Percentiles rank a stretch among this genome's conserved stretches.
Conservation (phyloP, 1,284 basidiomycete species). For the Pseudozyma hubeiensis region DNA sequence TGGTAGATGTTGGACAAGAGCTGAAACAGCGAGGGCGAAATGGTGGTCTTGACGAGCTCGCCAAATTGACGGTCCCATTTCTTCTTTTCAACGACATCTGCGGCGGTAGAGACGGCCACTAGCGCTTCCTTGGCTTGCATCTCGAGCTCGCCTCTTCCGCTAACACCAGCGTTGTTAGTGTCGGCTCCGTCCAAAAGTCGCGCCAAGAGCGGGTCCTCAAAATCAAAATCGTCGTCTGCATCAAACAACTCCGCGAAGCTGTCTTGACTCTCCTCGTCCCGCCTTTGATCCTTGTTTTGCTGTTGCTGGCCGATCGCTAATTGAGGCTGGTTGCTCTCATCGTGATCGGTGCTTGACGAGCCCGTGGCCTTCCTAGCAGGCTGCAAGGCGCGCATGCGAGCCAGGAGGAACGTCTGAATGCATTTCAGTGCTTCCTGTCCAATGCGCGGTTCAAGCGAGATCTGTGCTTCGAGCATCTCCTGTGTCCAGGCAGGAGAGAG, state of each 20-base stretch:
- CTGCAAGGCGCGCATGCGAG: slow-evolving; percentile 71
- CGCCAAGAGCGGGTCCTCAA: slow-evolving; percentile 75
- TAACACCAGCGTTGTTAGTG: slow-evolving; percentile 37
- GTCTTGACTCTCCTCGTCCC: slow-evolving; percentile 73
- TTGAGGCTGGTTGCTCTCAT: neutral
- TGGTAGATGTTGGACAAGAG: slow-evolving; percentile 74
- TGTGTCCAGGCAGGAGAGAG: slow-evolving; percentile 75
- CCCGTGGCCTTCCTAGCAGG: neutral
- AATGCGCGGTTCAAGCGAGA: slow-evolving; percentile 72
- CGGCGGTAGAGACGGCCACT: slow-evolving; percentile 68
- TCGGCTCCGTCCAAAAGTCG: slow-evolving; percentile 72
- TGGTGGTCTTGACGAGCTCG: slow-evolving; percentile 74
- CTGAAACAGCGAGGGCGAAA: slow-evolving; percentile 76
- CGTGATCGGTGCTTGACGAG: slow-evolving; percentile 69
- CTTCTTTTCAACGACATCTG: slow-evolving; percentile 40
- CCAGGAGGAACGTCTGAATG: slow-evolving; percentile 77
- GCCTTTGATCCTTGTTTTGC: slow-evolving; percentile 7
- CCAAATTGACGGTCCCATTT: slow-evolving; percentile 40
- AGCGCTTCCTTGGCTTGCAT: neutral
- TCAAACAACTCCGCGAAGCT: slow-evolving; percentile 78
- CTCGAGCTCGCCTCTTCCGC: slow-evolving; percentile 69
- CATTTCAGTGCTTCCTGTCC: slow-evolving; percentile 75
- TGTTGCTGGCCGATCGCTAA: neutral
- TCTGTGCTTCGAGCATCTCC: slow-evolving; percentile 74
- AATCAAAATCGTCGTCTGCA: slow-evolving; percentile 72